Base-by-base conservation (phyloP, 768 basidiomycete genomes). In the Russula olivacea region DNA sequence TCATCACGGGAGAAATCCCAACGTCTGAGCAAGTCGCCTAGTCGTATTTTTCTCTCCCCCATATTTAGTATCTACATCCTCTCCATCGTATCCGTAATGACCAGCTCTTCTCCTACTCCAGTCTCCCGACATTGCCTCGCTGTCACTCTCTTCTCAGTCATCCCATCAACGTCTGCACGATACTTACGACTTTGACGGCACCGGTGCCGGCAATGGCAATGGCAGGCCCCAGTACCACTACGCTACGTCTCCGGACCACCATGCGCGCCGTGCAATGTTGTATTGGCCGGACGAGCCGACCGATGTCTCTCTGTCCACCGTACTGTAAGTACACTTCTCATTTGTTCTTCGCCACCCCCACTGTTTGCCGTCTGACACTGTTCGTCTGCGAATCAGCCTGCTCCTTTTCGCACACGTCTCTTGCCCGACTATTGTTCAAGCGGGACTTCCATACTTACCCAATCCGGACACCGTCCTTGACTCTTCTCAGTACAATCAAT, bases 1-100 rank as follows among this genome's bases (percentile, higher is more conserved):
- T 97, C 64, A 78, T 98, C 65, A 98, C 96, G 47, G 95, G 96
- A 55, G 93, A 98, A 77, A 80, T 97, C 68, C 96, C 96, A 21
- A 93, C 93, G 28, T 81, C 82, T 66, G 93, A 92, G 71, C 94
- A 98, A 74, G 91, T 94, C 69, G 73, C 81, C 57, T 85, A 85
- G 54, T 40, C 21, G 57, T 48, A 34, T 38, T 64, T 36, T 30
- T 58, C 45, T 61, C 32, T 58, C 45, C 45, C 30, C 52, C 48
- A 50, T 36, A 59, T 59, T 50, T 53, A n/a, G n/a, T n/a, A n/a
- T n/a, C n/a, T n/a, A 19, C 41, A 43, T 36, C 56, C 51, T 55
- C 51, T 38, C 34, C 50, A 49, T 43, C 57, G n/a, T 45, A 52
- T 21, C 11, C 57, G 56, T 84, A 82, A 92, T 92, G 89, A 87